Evolutionary conservation across 768 basidiomycete species (phyloP).

Genomic region (Austroboletus festivus): DNA sequence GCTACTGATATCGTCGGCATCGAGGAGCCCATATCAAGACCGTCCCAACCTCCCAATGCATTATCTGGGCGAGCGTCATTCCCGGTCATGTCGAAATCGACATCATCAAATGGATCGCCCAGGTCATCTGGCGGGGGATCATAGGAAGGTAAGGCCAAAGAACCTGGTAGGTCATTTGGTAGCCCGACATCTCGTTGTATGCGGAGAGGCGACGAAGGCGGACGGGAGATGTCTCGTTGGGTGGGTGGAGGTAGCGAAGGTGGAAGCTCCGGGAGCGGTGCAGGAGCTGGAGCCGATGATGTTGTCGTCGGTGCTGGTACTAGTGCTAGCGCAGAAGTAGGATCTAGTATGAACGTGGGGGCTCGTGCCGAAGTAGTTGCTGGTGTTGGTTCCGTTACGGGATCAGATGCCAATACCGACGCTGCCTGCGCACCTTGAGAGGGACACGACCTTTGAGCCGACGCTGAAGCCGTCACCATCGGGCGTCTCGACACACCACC

Average conservation of each 20-base stretch:
- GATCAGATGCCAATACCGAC: neutral
- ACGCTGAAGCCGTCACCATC: no score
- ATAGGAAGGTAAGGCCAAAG: slow-evolving; percentile 1
- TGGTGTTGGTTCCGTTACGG: neutral
- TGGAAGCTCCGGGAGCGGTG: neutral
- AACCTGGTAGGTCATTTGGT: neutral
- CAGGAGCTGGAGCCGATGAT: neutral
- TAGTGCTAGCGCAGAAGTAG: neutral
- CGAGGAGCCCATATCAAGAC: slow-evolving; percentile 11
- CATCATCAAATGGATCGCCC: slow-evolving; percentile 10
- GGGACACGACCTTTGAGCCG: no score
- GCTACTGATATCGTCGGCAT: neutral
- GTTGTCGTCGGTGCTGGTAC: neutral
- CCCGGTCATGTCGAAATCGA: slow-evolving; percentile 12
- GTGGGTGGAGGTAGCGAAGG: neutral
- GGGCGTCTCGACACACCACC: neutral
- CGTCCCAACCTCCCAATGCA: slow-evolving; percentile 3
- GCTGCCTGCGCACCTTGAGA: neutral
- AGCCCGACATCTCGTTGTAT: neutral
- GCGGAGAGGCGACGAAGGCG: neutral
- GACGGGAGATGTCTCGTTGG: neutral
- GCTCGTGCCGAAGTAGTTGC: neutral
- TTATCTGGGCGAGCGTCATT: neutral
- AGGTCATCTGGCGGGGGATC: slow-evolving; percentile 9
- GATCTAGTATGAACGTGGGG: neutral